phyloP scores from a whole-genome alignment of 345 rosid species.

The Punica granatum region DNA sequence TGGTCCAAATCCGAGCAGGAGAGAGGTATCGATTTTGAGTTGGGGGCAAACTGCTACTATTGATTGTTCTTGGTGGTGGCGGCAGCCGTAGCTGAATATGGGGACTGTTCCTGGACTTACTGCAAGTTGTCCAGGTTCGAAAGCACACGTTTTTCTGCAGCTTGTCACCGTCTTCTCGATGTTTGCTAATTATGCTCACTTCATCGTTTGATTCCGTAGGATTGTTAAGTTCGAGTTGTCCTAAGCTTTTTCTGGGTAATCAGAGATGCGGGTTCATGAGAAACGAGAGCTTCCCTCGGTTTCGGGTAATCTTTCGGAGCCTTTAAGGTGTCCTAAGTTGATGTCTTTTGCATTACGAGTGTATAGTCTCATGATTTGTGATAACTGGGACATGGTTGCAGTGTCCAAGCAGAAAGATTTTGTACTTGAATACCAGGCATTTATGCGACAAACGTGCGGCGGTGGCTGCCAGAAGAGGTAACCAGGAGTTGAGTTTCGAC shows the following conservation, averaged over 20 bases:
- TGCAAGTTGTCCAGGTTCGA: background rate
- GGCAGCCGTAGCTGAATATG: background rate
- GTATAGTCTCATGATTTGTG: background rate
- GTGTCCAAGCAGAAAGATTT: background rate
- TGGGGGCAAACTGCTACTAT: background rate
- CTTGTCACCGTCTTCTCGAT: background rate
- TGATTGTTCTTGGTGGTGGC: background rate
- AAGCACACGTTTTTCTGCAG: background rate
- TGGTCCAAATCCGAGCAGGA: background rate
- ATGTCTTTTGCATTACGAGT: background rate
- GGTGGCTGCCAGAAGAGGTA: background rate
- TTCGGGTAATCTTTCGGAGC: constrained; percentile 10
- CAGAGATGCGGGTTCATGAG: constrained; percentile 2
- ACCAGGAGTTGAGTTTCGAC: constrained; percentile 16
- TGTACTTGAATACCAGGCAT: background rate
- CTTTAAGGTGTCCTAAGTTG: background rate
- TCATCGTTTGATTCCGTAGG: constrained; percentile 11
- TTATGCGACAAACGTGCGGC: background rate
- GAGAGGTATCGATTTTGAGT: background rate
- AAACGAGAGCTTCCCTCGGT: background rate
- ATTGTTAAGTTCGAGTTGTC: constrained; percentile 12
- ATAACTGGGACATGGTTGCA: constrained; percentile 1
- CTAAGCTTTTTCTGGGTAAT: constrained; percentile 11
- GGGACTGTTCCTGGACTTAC: background rate
- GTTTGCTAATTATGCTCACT: background rate